Base-by-base conservation (phyloP, 208 protist species). In the Trypanosoma caninum region DNA sequence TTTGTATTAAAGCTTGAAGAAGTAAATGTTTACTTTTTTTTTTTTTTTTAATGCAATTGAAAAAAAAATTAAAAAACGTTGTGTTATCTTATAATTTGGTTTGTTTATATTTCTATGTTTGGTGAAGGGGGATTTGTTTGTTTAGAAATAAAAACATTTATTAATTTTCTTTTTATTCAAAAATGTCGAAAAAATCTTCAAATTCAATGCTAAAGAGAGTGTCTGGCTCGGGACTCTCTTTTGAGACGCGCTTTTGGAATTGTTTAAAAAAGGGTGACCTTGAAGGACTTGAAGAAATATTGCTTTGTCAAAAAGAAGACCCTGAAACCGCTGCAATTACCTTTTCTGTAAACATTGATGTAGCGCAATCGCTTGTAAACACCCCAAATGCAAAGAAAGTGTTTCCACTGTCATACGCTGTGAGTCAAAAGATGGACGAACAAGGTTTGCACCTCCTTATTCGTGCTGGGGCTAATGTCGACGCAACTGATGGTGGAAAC, bases 331-430 rank as follows among this genome's bases (percentile, higher is more conserved):
- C 59, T 22, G 63, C 45, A 2, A 27, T 61, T 37, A 62, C 45
- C 2, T 3, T 55, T 14, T n/a, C 3, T 0, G 38, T 59, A 11
- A 78, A 65, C 35, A 38, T 66, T 1, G 50, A 57, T 0, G 63
- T 59, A 0, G 65, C 65, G 20, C 7, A 13, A 1, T 27, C 25
- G 8, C 60, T 75, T 34, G 58, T 79, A 1, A 76, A 70, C 47
- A 14, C 31, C n/a, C 61, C 69, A 0, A 78, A 76, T 62, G 50
- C 65, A 1, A 87, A 82, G 66, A 78, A 75, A 35, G 28, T 74
- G 25, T 20, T 72, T n/a, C 74, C 74, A 0, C 53, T 90, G 1
- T 73, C 60, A n/a, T 87, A 73, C 44, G 79, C 71, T 20, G 67
- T 84, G 1, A 69, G 54, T 2, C 63, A 80, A 27, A 65, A 72